These are phyloP conservation scores for Pholiota conissans DNA, from an alignment of 768 basidiomycete species.

Conservation along the genomic window DNA sequence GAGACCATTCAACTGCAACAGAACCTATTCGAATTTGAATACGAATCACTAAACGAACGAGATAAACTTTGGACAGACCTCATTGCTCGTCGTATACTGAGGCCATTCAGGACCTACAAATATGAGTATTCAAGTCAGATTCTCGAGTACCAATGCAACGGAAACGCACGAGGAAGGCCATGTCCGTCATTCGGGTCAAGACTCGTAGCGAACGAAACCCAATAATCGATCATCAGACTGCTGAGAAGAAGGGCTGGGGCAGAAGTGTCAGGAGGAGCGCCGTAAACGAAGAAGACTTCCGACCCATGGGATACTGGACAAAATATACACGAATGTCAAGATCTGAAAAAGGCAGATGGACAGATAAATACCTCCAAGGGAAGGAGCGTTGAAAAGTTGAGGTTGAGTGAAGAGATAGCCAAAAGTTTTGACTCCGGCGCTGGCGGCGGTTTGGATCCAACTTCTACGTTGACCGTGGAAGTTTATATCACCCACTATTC, in stretches of 20 bases:
- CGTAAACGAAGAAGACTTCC: conserved; percentile 37
- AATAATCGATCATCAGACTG: conserved; percentile 40
- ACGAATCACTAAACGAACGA: not conserved
- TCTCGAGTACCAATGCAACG: not conserved
- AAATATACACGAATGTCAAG: not conserved
- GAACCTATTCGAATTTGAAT: not conserved
- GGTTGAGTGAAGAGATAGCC: conserved; percentile 46
- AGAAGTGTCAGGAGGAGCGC: conserved; percentile 24
- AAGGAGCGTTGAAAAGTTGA: conserved; percentile 22
- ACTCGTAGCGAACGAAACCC: conserved; percentile 40
- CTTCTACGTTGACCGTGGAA: conserved; percentile 39
- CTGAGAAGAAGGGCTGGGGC: conserved; percentile 24
- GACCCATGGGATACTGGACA: conserved; percentile 32
- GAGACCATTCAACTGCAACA: conserved; percentile 7
- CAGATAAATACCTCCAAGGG: conserved; percentile 27
- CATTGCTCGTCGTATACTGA: conserved; percentile 25
- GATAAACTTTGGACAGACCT: conserved; percentile 12
- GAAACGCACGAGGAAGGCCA: conserved; percentile 28
- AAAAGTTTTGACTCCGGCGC: conserved; percentile 34
- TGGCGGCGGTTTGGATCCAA: conserved; percentile 39
- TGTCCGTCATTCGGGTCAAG: conserved; percentile 39
- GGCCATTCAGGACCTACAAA: conserved; percentile 27
- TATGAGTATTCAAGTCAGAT: not conserved
- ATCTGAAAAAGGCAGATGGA: too few relatives aligned
- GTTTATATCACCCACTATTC: conserved; percentile 35